Conservation (phyloP, 2,329 filamentous ascomycete species). For the Pyricularia grisea region DNA sequence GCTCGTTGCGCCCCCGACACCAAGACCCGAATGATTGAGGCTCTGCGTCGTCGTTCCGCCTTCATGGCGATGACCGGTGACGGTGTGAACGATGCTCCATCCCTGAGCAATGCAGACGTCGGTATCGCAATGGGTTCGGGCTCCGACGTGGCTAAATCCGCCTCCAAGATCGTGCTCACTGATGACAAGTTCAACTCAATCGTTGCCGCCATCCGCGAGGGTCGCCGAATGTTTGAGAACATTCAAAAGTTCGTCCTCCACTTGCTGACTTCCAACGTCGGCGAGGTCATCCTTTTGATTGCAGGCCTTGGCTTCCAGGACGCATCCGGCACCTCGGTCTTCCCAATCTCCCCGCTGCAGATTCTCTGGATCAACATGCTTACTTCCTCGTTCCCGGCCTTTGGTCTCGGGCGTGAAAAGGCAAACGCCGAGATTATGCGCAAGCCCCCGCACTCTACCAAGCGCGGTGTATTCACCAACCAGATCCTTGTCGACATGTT, state of each 20-base stretch:
- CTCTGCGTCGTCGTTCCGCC: constrained; percentile 64
- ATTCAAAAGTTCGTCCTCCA: constrained; percentile 84
- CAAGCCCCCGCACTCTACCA: constrained; percentile 62
- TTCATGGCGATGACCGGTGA: constrained; percentile 87
- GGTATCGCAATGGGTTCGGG: constrained; percentile 89
- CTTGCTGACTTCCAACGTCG: constrained; percentile 71
- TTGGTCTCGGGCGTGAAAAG: constrained; percentile 74
- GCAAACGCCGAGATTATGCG: constrained; percentile 70
- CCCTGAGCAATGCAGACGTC: constrained; percentile 71
- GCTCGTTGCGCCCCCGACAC: constrained; percentile 78
- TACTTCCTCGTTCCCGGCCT: constrained; percentile 78
- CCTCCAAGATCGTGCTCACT: constrained; percentile 71
- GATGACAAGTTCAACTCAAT: constrained; percentile 88
- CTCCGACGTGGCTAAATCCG: constrained; percentile 78
- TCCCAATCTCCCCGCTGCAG: constrained; percentile 75
- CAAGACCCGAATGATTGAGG: constrained; percentile 86
- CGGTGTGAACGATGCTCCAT: constrained; percentile 79
- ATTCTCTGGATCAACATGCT: constrained; percentile 95
- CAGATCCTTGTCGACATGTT: constrained; percentile 73
- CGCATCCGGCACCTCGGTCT: constrained; percentile 60
- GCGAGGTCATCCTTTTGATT: constrained; percentile 72
- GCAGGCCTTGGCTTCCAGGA: constrained; percentile 80
- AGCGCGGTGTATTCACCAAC: constrained; percentile 64
- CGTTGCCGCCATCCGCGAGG: constrained; percentile 73
- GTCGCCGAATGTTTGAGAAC: constrained; percentile 78